phyloP scores from a whole-genome alignment of 106 monocot species.

The Platanthera zijinensis region DNA sequence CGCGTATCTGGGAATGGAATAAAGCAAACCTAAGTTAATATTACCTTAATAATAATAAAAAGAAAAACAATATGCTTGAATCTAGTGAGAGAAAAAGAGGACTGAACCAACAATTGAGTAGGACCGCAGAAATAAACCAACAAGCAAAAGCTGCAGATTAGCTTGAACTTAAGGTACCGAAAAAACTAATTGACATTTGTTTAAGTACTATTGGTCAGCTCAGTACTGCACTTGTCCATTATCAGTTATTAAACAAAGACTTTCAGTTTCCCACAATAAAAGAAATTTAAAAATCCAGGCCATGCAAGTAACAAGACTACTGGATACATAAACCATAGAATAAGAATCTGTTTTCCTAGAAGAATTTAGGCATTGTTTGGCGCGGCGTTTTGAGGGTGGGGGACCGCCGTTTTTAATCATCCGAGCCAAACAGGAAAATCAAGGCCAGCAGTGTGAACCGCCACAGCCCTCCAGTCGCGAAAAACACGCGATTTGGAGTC shows the following conservation, averaged over 20 bases:
- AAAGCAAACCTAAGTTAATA: neutral
- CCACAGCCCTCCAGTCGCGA: too few relatives aligned
- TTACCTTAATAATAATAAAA: neutral
- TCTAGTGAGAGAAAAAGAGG: neutral
- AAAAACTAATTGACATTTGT: neutral
- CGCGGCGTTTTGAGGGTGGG: too few relatives aligned
- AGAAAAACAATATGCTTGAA: neutral
- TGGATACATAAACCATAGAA: neutral
- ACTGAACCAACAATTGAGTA: neutral
- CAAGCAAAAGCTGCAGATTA: neutral
- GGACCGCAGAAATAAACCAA: neutral
- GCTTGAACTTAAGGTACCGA: neutral
- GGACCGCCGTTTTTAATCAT: too few relatives aligned
- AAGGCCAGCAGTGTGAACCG: too few relatives aligned
- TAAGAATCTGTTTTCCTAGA: neutral
- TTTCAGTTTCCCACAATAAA: neutral
- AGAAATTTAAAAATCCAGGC: neutral
- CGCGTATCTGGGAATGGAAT: slow-evolving; percentile 47
- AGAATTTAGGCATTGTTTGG: neutral
- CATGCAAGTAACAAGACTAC: neutral
- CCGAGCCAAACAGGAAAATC: too few relatives aligned
- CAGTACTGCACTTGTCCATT: neutral
- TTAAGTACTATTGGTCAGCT: neutral
- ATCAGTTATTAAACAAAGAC: neutral
- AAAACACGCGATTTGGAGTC: too few relatives aligned